Evolutionary conservation across 345 rosid species (phyloP).

Genomic region (Camelina hispida): DNA sequence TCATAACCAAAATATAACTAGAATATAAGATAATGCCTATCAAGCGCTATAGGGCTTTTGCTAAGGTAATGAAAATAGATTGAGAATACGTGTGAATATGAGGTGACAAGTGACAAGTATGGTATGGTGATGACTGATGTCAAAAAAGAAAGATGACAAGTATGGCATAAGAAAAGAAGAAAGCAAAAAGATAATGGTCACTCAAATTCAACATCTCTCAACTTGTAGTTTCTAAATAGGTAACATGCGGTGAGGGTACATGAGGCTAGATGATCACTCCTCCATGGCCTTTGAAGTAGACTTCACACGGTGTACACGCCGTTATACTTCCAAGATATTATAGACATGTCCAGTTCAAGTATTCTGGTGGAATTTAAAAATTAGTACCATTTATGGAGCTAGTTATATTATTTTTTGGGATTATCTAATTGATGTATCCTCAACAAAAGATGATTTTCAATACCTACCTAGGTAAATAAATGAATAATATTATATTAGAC

Average conservation of each 20-base stretch:
- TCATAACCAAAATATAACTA: conserved; percentile 16
- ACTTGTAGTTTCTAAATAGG: conserved; percentile 42
- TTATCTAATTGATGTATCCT: neutral
- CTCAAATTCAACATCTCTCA: conserved; percentile 26
- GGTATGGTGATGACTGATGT: neutral
- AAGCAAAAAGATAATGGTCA: conserved; percentile 35
- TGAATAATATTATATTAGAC: too few species aligned
- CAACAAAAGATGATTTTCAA: neutral
- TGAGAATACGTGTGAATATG: conserved; percentile 23
- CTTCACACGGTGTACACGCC: conserved; percentile 7
- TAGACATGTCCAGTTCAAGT: conserved; percentile 30
- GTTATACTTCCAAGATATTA: conserved; percentile 25
- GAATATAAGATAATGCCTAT: conserved; percentile 21
- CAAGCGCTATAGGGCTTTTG: conserved; percentile 26
- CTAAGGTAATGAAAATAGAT: conserved; percentile 24
- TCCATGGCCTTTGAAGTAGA: conserved; percentile 36
- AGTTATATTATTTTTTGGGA: neutral
- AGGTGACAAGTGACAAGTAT: conserved; percentile 42
- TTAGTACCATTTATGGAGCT: conserved; percentile 34
- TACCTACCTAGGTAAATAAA: too few species aligned
- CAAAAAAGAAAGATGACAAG: conserved; percentile 7
- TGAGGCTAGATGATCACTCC: conserved; percentile 29
- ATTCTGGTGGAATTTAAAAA: conserved; percentile 11
- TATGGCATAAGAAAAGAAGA: conserved; percentile 39
- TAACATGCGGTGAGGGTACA: conserved; percentile 41